Evolutionary conservation across 257 asterid genomes (phyloP).

Genomic region (Leonotis leonurus): DNA sequence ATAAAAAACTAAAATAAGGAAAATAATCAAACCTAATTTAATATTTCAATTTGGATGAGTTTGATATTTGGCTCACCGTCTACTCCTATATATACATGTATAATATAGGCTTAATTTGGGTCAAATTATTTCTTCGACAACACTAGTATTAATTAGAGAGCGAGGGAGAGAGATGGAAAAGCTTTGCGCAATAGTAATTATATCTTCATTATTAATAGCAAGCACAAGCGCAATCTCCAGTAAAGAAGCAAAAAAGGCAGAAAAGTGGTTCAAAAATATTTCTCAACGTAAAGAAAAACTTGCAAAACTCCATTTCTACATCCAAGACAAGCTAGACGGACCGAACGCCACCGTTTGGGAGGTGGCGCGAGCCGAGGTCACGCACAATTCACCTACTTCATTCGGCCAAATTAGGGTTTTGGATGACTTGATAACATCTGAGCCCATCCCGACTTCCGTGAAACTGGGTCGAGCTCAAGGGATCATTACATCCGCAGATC

Average conservation of each 20-base stretch:
- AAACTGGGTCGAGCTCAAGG: conserved; percentile 27
- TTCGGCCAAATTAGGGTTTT: conserved; percentile 25
- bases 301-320: conserved; percentile 11
- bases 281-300: neutral
- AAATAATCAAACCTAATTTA: too few relatives aligned
- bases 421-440: conserved; percentile 18
- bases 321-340: conserved; percentile 18
- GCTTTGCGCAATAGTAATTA: neutral
- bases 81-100: too few relatives aligned
- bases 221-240: neutral
- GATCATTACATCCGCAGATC: conserved; percentile 14
- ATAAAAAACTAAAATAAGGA: too few relatives aligned
- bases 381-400: neutral
- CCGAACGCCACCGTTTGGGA: conserved; percentile 27
- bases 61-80: too few relatives aligned
- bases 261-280: conserved; percentile 8
- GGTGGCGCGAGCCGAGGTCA: conserved; percentile 25
- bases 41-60: too few relatives aligned
- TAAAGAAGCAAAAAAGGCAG: neutral
- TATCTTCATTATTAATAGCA: neutral
- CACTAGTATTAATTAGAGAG: too few relatives aligned
- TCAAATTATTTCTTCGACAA: too few relatives aligned
- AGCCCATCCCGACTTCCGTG: conserved; percentile 13
- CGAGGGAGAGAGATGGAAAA: neutral
- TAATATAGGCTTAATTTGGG: too few relatives aligned